Conservation (phyloP, 257 asterid species). For the Schizonepeta tenuifolia region DNA sequence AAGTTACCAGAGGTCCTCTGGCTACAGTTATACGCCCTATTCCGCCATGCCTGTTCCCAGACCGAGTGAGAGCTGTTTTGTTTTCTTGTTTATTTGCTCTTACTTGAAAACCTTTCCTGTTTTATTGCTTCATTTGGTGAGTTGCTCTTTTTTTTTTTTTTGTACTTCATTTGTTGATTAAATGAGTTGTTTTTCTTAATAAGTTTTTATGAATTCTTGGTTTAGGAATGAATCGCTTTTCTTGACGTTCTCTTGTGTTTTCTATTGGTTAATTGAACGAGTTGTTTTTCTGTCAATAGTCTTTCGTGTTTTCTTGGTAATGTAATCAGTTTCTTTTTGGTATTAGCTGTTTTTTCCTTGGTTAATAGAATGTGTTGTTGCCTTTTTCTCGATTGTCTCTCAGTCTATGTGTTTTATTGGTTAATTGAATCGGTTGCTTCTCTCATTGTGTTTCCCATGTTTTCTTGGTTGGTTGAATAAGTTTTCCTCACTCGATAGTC, state of each 20-base stretch:
- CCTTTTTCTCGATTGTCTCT: no score
- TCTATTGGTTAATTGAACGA: no score
- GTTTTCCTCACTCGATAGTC: neutral
- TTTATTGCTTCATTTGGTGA: neutral
- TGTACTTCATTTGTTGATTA: neutral
- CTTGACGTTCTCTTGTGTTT: neutral
- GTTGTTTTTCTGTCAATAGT: no score
- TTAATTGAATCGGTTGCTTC: no score
- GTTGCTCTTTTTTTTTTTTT: neutral
- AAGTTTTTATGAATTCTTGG: neutral
- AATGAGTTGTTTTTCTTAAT: neutral
- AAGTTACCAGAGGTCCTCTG: slow-evolving; percentile 39
- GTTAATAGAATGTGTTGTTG: no score
- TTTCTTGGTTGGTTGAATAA: no score
- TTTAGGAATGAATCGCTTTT: neutral
- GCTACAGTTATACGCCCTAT: slow-evolving; percentile 46
- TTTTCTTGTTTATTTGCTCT: slow-evolving; percentile 14
- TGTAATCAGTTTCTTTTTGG: neutral
- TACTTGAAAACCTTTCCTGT: neutral
- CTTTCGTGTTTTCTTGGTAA: neutral
- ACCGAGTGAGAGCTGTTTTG: slow-evolving; percentile 46
- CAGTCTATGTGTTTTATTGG: no score
- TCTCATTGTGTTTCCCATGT: no score
- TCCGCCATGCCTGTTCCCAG: slow-evolving; percentile 57
- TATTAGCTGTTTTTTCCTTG: neutral